Base-by-base conservation (phyloP, 2,329 filamentous ascomycete genomes). In the Fusarium austroafricanum region DNA sequence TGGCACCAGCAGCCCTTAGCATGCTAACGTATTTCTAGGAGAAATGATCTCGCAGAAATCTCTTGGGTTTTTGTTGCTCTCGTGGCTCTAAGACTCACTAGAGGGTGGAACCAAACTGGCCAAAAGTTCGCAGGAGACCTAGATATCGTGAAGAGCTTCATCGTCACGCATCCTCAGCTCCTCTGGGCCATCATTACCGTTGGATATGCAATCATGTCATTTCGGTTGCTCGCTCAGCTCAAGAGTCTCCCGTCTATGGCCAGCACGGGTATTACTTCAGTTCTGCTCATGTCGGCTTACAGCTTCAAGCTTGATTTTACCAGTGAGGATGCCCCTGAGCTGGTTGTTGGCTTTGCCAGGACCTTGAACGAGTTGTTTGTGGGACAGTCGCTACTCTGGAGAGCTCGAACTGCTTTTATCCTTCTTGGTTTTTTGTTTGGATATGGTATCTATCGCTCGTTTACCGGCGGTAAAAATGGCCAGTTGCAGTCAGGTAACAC, bases 41-140 rank as follows among this genome's bases (percentile, higher is more conserved):
- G 65, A 7, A 72, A 71, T 11, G 74, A 75, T 2, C 40, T 76
- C 0, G 47, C 75, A 7, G 74, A 76, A 10, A 67, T 75, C 2
- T 38, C 86, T 15, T 75, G 71, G 62, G 61, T 75, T 10, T 26
- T 78, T 7, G 72, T 84, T 31, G 82, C 92, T 1, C 82, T 95
- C 10, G 73, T 84, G 2, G 79, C 87, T 10, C 86, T 92, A 53
- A 87, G 94, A 35, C 72, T 97, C 4, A 81, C 89, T 37, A 84
- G 93, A 42, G 87, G 91, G 56, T 99, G 95, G 95, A 98, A 98
- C 75, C 96, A 98, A 78, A 98, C 96, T 0, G 96, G 96, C 6
- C 95, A 98, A 76, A 99, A 99, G 78, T 94, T 93, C 72, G 91
- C 96, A 2, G 94, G 94, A n/a, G 91, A 90, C 38, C 89, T 93